phyloP scores from a whole-genome alignment of 495 filamentous ascomycete species.

The Chaetomium cochliodes region DNA sequence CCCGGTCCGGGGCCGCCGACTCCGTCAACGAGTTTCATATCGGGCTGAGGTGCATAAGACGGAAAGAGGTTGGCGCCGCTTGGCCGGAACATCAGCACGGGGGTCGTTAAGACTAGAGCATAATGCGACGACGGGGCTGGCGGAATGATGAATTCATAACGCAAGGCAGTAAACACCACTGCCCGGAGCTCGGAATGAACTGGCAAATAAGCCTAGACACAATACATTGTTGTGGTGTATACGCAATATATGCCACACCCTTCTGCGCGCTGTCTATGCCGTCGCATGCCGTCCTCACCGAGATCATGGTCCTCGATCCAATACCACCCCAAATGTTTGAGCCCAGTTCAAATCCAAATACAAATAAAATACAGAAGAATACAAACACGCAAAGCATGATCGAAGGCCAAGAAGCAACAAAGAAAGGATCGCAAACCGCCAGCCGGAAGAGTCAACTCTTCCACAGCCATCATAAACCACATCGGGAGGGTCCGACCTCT shows the following conservation, averaged over 20 bases:
- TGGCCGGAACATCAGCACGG: too few species aligned
- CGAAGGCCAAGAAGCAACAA: not conserved
- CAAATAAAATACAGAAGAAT: conserved; percentile 13
- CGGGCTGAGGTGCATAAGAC: not conserved
- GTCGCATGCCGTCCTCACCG: not conserved
- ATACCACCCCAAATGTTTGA: not conserved
- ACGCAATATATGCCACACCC: conserved; percentile 6
- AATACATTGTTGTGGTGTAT: conserved; percentile 9
- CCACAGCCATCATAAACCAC: not conserved
- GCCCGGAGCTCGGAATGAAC: not conserved
- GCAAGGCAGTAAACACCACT: not conserved
- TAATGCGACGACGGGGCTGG: not conserved
- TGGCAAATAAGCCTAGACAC: not conserved
- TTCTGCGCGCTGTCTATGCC: not conserved
- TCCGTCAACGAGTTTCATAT: not conserved
- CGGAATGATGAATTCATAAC: not conserved
- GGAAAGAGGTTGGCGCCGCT: too few species aligned
- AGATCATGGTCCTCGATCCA: not conserved
- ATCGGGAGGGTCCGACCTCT: not conserved
- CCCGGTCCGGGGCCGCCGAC: not conserved
- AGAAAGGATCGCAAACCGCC: not conserved
- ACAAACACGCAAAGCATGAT: conserved; percentile 14
- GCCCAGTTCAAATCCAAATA: not conserved
- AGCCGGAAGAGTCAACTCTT: not conserved
- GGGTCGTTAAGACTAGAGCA: not conserved